Conservation (phyloP, 768 basidiomycete genomes). For the Russula compacta region DNA sequence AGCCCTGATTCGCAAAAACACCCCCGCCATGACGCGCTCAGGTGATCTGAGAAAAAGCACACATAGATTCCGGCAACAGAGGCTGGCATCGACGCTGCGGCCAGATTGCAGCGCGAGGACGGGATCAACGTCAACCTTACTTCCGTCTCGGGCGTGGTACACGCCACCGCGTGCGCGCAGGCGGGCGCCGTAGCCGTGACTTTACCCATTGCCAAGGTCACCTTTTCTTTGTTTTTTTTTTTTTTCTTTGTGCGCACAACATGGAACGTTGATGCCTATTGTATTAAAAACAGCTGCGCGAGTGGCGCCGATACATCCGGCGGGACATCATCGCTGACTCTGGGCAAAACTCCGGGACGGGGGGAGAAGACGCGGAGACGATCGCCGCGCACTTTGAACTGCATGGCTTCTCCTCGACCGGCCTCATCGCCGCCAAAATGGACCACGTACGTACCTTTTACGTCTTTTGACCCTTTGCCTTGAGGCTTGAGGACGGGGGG, state of each 20-base stretch:
- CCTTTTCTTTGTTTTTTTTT: conserved; percentile 17
- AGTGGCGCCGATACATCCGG: conserved; percentile 6
- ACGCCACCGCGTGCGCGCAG: conserved; percentile 48
- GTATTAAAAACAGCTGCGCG: conserved; percentile 7
- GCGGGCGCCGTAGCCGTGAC: conserved; percentile 41
- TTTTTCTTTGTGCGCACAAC: no score
- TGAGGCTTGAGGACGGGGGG: background rate
- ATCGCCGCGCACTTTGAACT: conserved; percentile 17
- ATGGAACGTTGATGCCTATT: no score
- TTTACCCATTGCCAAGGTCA: conserved; percentile 41
- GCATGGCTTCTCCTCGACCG: conserved; percentile 1
- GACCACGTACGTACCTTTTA: conserved; percentile 9
- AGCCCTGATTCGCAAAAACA: conserved; percentile 22
- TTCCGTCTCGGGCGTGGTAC: conserved; percentile 43
- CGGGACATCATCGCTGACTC: background rate
- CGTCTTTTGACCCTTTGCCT: background rate
- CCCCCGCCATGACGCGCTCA: background rate
- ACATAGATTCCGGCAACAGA: conserved; percentile 50
- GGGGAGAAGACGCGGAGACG: conserved; percentile 7
- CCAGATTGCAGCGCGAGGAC: conserved; percentile 30
- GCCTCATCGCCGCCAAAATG: conserved; percentile 6
- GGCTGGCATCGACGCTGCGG: conserved; percentile 41
- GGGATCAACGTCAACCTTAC: conserved; percentile 43
- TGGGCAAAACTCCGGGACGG: background rate
- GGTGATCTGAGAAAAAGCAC: no score